phyloP scores from a whole-genome alignment of 805 yeast species.

The Lachancea nothofagi region DNA sequence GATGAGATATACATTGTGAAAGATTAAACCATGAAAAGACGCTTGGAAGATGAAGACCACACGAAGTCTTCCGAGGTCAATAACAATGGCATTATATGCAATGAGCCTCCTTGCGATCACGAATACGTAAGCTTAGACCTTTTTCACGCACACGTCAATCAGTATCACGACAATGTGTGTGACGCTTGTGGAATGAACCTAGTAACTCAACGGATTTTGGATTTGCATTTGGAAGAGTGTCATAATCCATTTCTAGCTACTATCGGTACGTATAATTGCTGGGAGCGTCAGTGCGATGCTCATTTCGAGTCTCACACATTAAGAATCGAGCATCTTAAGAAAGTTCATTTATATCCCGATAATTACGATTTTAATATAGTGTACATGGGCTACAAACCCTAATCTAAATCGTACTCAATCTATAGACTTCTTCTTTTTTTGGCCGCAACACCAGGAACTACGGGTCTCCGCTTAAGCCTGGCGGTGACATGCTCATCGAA shows the following conservation, averaged over 20 bases:
- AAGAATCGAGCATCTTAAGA: constrained; percentile 45
- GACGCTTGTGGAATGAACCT: constrained; percentile 36
- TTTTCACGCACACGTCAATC: constrained; percentile 14
- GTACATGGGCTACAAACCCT: neutral
- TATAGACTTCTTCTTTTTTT: constrained; percentile 22
- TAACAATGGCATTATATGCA: constrained; percentile 10
- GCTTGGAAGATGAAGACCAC: neutral
- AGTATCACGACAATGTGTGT: constrained; percentile 30
- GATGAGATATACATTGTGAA: neutral
- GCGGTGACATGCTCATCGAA: constrained; percentile 62
- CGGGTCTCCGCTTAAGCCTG: constrained; percentile 56
- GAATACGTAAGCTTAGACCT: constrained; percentile 14
- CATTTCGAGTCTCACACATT: constrained; percentile 36
- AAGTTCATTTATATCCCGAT: constrained; percentile 37
- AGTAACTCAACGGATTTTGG: constrained; percentile 39
- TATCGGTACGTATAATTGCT: constrained; percentile 38
- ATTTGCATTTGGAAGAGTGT: constrained; percentile 46
- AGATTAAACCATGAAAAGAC: neutral
- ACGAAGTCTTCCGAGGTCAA: neutral
- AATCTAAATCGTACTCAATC: constrained; percentile 10
- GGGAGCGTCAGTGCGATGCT: constrained; percentile 38
- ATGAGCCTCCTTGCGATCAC: constrained; percentile 16
- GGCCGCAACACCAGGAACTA: constrained; percentile 38
- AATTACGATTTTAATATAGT: constrained; percentile 14
- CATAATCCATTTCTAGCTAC: constrained; percentile 44